These are phyloP conservation scores for Breynia disticha DNA, from an alignment of 441 rosid species.

Conservation along the genomic window DNA sequence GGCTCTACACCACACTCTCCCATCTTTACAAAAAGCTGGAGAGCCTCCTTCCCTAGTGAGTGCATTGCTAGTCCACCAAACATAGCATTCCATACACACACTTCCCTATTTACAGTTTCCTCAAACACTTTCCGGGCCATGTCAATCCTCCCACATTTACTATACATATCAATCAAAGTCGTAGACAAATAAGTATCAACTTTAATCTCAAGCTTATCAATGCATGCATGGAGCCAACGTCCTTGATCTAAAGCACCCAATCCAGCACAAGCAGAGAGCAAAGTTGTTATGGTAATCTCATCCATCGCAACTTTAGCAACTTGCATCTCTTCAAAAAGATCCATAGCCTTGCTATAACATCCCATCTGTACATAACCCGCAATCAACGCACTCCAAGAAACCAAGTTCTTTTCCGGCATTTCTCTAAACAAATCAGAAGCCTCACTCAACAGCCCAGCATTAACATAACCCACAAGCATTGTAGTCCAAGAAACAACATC, in stretches of 20 bases:
- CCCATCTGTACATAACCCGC: conserved; percentile 18
- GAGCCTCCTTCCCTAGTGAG: conserved; percentile 31
- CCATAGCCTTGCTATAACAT: conserved; percentile 14
- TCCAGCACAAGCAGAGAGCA: conserved; percentile 20
- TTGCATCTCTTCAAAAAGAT: conserved; percentile 19
- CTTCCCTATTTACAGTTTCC: conserved; percentile 15
- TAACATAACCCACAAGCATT: conserved; percentile 17
- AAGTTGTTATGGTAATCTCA: conserved; percentile 11
- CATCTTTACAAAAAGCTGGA: conserved; percentile 38
- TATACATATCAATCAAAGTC: conserved; percentile 24
- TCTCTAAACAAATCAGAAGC: conserved; percentile 15
- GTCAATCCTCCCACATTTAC: conserved; percentile 18
- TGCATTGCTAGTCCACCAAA: conserved; percentile 22
- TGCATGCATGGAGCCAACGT: conserved; percentile 15
- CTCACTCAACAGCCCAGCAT: conserved; percentile 11
- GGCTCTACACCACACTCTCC: conserved; percentile 41
- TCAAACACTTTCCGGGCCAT: conserved; percentile 17
- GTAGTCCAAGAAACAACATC: conserved; percentile 23
- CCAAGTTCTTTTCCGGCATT: conserved; percentile 21
- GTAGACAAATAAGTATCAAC: conserved; percentile 17
- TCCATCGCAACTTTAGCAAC: conserved; percentile 13
- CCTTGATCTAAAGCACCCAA: conserved; percentile 22
- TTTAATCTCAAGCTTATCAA: conserved; percentile 11
- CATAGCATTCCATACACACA: conserved; percentile 20
- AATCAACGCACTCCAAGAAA: conserved; percentile 21